These are phyloP conservation scores for Funneliformis mosseae DNA, from an alignment of 192 early-diverging fungal genomes.

Conservation along the genomic window DNA sequence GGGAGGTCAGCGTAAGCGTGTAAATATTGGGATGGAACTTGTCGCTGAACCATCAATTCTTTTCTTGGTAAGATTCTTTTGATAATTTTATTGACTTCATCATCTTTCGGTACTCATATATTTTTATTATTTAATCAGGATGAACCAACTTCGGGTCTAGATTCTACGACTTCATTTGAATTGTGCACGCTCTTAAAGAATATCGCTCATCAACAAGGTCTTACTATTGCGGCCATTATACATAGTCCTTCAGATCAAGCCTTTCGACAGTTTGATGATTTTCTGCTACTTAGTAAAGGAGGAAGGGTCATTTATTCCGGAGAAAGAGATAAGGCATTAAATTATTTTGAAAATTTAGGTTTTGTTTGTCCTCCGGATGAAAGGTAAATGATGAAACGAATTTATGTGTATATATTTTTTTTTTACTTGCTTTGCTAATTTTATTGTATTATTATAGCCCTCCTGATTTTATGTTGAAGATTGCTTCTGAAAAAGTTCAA, in stretches of 20 bases:
- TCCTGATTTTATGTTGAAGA: slow-evolving; percentile 69
- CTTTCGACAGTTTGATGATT: too few relatives aligned
- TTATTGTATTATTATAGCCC: slow-evolving; percentile 35
- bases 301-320: too few relatives aligned
- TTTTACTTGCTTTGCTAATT: too few relatives aligned
- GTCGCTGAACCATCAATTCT: slow-evolving; percentile 60
- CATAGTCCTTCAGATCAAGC: too few relatives aligned
- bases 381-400: too few relatives aligned
- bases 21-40: slow-evolving; percentile 78
- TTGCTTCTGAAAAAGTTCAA: slow-evolving; percentile 57
- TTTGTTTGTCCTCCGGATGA: too few relatives aligned
- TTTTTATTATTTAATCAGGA: slow-evolving; percentile 39
- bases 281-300: too few relatives aligned
- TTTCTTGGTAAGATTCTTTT: slow-evolving; percentile 46
- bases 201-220: slow-evolving; percentile 59
- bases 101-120: too few relatives aligned
- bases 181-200: slow-evolving; percentile 60
- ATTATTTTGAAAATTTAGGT: too few relatives aligned
- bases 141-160: slow-evolving; percentile 74
- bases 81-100: too few relatives aligned
- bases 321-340: too few relatives aligned
- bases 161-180: slow-evolving; percentile 65
- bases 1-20: slow-evolving; percentile 74
- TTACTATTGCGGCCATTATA: slow-evolving; percentile 59
- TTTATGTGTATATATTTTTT: background rate